Evolutionary conservation across 345 rosid species (phyloP).

Genomic region (Carallia pectinifolia): DNA sequence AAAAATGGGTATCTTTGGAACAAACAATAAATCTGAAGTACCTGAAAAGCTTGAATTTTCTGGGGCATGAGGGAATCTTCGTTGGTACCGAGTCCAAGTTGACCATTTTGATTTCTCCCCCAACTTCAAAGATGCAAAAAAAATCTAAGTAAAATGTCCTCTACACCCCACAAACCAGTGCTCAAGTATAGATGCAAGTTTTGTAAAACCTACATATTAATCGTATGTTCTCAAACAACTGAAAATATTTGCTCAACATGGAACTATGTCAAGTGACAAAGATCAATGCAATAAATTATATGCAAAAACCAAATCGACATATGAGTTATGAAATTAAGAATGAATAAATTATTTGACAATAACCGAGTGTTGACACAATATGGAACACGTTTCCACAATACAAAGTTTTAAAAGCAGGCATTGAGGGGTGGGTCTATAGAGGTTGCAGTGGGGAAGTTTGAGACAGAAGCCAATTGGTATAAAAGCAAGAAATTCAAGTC

Average conservation of each 20-base stretch:
- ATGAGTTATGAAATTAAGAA: too few relatives aligned
- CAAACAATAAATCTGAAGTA: conserved; percentile 12
- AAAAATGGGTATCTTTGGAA: neutral
- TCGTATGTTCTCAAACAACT: neutral
- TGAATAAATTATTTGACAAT: too few relatives aligned
- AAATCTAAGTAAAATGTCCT: conserved; percentile 1
- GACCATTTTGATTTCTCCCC: conserved; percentile 99
- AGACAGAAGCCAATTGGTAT: neutral
- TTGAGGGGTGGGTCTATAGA: too few relatives aligned
- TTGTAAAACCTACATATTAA: neutral
- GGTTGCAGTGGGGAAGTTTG: neutral
- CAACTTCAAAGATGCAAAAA: conserved; percentile 51
- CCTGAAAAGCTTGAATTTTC: conserved; percentile 89
- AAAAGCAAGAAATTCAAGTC: neutral
- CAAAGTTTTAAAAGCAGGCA: too few relatives aligned
- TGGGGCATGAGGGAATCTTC: conserved; percentile 92
- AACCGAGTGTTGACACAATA: too few relatives aligned
- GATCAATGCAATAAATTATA: too few relatives aligned
- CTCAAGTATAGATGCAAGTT: neutral
- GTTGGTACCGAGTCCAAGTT: conserved; percentile 89
- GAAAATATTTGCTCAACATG: too few relatives aligned
- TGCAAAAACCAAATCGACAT: too few relatives aligned
- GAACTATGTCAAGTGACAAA: too few relatives aligned
- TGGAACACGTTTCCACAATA: too few relatives aligned
- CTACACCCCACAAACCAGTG: neutral